Percentiles rank a stretch among this genome's conserved stretches.
These are phyloP conservation scores for Kalmusia sp. DNA, from an alignment of 2,329 filamentous ascomycete genomes.

Conservation along the genomic window DNA sequence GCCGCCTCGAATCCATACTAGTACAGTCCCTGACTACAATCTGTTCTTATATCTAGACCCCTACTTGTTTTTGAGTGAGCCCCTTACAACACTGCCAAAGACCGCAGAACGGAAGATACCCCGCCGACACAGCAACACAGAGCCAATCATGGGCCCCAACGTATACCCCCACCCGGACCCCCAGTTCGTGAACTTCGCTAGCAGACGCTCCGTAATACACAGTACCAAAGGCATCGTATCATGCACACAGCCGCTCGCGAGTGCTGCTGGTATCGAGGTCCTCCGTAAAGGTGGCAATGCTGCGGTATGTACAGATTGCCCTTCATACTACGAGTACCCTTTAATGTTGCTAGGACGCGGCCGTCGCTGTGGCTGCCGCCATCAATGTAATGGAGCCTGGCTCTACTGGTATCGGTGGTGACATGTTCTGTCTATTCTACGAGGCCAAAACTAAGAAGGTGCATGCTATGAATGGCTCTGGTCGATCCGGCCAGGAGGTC, in stretches of 20 bases:
- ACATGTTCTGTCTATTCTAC: conserved; percentile 96
- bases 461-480: conserved; percentile 88
- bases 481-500: conserved; percentile 74
- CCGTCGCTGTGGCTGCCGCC: conserved; percentile 89
- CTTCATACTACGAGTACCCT: not conserved
- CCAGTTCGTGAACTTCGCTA: conserved; percentile 71
- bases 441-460: conserved; percentile 82
- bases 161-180: conserved; percentile 59
- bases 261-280: conserved; percentile 84
- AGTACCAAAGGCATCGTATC: conserved; percentile 91
- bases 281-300: conserved; percentile 91
- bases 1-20: conserved; percentile 19
- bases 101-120: conserved; percentile 8
- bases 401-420: conserved; percentile 93
- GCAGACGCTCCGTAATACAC: conserved; percentile 89
- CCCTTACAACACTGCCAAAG: conserved; percentile 14
- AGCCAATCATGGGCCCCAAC: conserved; percentile 33
- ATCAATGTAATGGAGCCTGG: conserved; percentile 93
- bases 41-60: not conserved
- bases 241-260: conserved; percentile 87
- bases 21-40: not conserved
- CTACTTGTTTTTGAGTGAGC: too few relatives aligned
- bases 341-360: conserved; percentile 74
- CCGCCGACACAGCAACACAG: not conserved
- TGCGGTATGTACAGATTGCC: conserved; percentile 64